These are phyloP conservation scores for Vitis vinifera DNA, from an alignment of 164 flowering plant genomes.

Conservation along the genomic window ASM3070453v1 NC_081805.1:20702001-20702500, in stretches of 20 bases:
- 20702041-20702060: conserved; percentile 48
- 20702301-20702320: conserved; percentile 57
- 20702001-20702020: conserved; percentile 39
- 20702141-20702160: conserved; percentile 57
- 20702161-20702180: conserved; percentile 36
- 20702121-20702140: conserved; percentile 56
- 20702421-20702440: conserved; percentile 40
- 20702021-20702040: conserved; percentile 43
- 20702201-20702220: conserved; percentile 47
- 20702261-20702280: conserved; percentile 57
- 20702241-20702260: conserved; percentile 68
- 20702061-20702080: conserved; percentile 39
- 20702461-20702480: conserved; percentile 49
- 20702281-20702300: conserved; percentile 70
- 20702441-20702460: conserved; percentile 65
- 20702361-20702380: conserved; percentile 49
- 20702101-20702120: conserved; percentile 47
- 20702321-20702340: conserved; percentile 59
- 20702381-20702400: conserved; percentile 55
- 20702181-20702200: conserved; percentile 47
- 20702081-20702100: conserved; percentile 63
- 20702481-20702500: conserved; percentile 61
- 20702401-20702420: conserved; percentile 34
- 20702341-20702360: conserved; percentile 42
- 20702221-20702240: conserved; percentile 50